Evolutionary conservation across 148 eudicot genomes (phyloP), one percentile per base, ranked within the genome.

Genomic region (Chenopodium suecicum): DNA sequence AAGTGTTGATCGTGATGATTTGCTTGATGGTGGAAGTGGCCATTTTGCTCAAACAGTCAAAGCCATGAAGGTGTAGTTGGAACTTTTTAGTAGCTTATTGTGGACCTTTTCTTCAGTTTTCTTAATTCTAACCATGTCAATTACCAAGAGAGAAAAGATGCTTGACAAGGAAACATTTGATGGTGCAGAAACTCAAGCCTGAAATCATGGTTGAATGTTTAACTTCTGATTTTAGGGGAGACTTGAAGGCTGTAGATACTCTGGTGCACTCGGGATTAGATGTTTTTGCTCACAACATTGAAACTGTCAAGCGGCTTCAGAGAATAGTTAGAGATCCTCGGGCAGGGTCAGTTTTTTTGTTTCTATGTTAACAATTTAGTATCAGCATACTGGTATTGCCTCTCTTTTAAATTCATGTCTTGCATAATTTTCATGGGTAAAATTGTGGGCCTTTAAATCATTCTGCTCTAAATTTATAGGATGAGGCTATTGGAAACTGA

Each of bases 21-120:
- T 95, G 85, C 97, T 90, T 79, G 98, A 95, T 86, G 98, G 98
- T 86, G 98, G 98, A 64, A 95, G 98, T 82, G 89, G 92, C 75
- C 98, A 95, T 90, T 93, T 95, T 89, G 93, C 96, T 62, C 87
- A 92, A 87, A 95, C 98, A 27, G 98, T 95, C 47, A 84, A 85
- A 87, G 91, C 94, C 22, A 84, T 95, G 94, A 95, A 95, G 98
- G 98, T 31, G 1, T 90, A 65, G 41, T 22, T 68, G 27, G 70
- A 25, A 50, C 17, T 71, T 31, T 73, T 74, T 76, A 79, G 22
- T 11, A 19, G 50, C 17, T 20, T 74, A 56, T 32, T 25, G 73
- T n/a, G 2, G 22, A 47, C 8, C 14, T 25, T 69, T n/a, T 41
- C 50, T 44, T 54, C 7, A 17, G 58, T 14, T 6, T 48, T 29